phyloP scores from a whole-genome alignment of 208 protist species.

The Trypanosomatidae sp. region DNA sequence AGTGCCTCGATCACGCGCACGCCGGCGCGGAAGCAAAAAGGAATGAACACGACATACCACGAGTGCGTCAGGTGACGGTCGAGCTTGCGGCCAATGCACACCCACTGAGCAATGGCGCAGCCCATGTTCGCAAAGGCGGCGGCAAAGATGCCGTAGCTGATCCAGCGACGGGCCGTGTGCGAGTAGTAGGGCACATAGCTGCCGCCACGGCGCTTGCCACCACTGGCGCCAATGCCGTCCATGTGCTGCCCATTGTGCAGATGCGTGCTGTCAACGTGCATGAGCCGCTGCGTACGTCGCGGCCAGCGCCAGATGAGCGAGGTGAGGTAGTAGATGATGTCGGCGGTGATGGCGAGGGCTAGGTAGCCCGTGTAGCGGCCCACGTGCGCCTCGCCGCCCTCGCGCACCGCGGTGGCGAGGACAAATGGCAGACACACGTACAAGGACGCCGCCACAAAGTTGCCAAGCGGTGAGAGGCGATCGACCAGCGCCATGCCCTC shows the following conservation, averaged over 20 bases:
- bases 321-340: constrained; percentile 66
- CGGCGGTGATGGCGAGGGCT: constrained; percentile 47
- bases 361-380: constrained; percentile 45
- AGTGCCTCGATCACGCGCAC: constrained; percentile 62
- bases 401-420: constrained; percentile 14
- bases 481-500: constrained; percentile 50
- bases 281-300: constrained; percentile 35
- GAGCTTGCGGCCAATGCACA: constrained; percentile 53
- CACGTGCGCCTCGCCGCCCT: constrained; percentile 8
- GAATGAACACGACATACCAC: constrained; percentile 73
- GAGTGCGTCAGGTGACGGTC: constrained; percentile 27
- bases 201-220: too few relatives aligned
- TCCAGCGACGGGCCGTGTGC: too few relatives aligned
- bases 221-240: too few relatives aligned
- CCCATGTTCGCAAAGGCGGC: constrained; percentile 46
- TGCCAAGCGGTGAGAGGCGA: constrained; percentile 58
- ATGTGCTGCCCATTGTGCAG: constrained; percentile 26
- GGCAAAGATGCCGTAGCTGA: constrained; percentile 65
- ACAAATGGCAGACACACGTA: constrained; percentile 63
- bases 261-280: constrained; percentile 50
- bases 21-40: constrained; percentile 37
- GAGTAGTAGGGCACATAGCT: too few relatives aligned
- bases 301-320: constrained; percentile 85
- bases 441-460: constrained; percentile 37
- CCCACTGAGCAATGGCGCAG: constrained; percentile 64